Base-by-base conservation (phyloP, 108 stramenopile genomes). In the Aurantiochytrium sp. region DNA sequence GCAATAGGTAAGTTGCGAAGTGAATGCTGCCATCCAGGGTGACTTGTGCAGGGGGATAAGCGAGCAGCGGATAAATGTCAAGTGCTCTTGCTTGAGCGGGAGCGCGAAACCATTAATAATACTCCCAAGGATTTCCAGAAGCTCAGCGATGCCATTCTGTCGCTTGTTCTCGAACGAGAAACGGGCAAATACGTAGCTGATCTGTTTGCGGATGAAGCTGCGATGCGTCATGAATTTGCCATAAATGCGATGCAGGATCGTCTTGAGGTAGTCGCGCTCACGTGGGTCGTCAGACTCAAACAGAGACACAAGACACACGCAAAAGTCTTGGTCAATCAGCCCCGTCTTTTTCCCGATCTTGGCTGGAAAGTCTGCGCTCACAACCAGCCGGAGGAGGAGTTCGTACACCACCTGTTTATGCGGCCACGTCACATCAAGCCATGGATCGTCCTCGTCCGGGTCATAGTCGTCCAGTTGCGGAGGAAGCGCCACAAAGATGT, bases 211-310 rank as follows among this genome's bases (percentile, higher is more conserved):
- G 88, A 99, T 98, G 90, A 97, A 98, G 44, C 96, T 96, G 47
- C 99, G 95, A 90, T 98, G 98, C 58, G 94, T 96, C 99, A 99
- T 99, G 91, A 99, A 98, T 88, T 99, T 99, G 89, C 98, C 99
- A 91, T 99, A 99, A 73, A 99, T 99, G 21, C 98, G 96, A 88
- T 98, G 98, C 45, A 98, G 93, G 60, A 99, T 98, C 5, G 99
- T 99, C 92, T 99, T 99, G 57, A 99, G 93, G 89, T 99, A 99
- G 90, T 99, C 99, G 44, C 99, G 95, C 88, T 99, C 99, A 16
- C 99, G 95, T 47, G 99, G 99, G 93, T 99, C 99, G 90, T 99
- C 98, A n/a, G 93, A 95, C 93, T 99, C 98, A 90, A 99, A 99
- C 8, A 99, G 94, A 49, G 98, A 19, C 10, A 90, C 28, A 8